phyloP scores from a whole-genome alignment of 2,329 filamentous ascomycete genomes.

The Dactylellina haptotyla region DNA sequence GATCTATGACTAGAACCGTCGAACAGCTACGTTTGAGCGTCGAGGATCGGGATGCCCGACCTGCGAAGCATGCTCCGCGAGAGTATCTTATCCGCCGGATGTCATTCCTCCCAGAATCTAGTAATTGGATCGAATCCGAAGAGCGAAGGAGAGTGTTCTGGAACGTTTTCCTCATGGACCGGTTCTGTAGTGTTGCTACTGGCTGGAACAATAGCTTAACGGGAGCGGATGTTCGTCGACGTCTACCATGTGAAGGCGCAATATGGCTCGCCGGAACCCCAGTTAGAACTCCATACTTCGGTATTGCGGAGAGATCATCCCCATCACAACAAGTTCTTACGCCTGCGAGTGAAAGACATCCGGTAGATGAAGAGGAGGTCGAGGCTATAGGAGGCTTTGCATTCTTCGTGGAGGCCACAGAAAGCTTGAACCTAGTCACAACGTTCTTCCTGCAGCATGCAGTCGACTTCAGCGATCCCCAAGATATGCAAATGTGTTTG shows the following conservation, averaged over 20 bases:
- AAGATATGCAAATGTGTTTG: slow-evolving; percentile 64
- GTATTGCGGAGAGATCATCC: slow-evolving; percentile 63
- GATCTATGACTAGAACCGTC: slow-evolving; percentile 61
- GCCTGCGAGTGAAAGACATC: slow-evolving; percentile 14
- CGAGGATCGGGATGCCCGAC: slow-evolving; percentile 59
- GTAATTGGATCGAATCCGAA: slow-evolving; percentile 61
- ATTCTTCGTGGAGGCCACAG: slow-evolving; percentile 65
- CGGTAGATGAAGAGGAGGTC: slow-evolving; percentile 17
- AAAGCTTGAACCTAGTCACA: slow-evolving; percentile 64
- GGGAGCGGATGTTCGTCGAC: slow-evolving; percentile 60
- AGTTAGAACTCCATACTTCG: slow-evolving; percentile 63
- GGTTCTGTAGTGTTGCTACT: slow-evolving; percentile 61
- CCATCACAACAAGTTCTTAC: slow-evolving; percentile 58
- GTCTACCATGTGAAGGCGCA: slow-evolving; percentile 63
- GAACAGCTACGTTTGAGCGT: slow-evolving; percentile 61
- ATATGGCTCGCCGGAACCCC: slow-evolving; percentile 63
- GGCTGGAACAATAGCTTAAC: slow-evolving; percentile 62
- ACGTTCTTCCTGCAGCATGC: slow-evolving; percentile 64
- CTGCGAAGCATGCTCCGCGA: slow-evolving; percentile 16
- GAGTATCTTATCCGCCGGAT: slow-evolving; percentile 58
- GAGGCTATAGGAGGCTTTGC: slow-evolving; percentile 64
- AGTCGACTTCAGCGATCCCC: slow-evolving; percentile 62
- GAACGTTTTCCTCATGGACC: slow-evolving; percentile 62
- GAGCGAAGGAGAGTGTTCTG: slow-evolving; percentile 63
- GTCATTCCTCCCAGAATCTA: slow-evolving; percentile 58